Evolutionary conservation across 345 rosid species (phyloP), one percentile per base, ranked within the genome.

Genomic region (Kernera saxatilis): DNA sequence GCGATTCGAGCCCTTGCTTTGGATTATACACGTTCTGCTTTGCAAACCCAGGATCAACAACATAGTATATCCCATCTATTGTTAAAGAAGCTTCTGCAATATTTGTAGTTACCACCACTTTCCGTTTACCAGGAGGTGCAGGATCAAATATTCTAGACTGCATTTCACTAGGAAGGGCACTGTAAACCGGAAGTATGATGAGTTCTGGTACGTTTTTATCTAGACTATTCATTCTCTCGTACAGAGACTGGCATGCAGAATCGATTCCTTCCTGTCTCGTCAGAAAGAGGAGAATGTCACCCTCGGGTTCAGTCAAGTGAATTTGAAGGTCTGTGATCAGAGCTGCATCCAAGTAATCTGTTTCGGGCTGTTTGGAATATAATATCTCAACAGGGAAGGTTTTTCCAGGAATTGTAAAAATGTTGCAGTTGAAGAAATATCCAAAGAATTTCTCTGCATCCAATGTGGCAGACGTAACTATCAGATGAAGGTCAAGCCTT

Each of bases 221-320:
- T 15, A 86, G 77, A 32, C 84, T 88, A 78, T 90, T 86, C 92
- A 86, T 86, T 63, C 92, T 82, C 70, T 80, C 91, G 73, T 82
- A 83, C 13, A 90, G 85, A 73, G 85, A 85, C 67, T 84, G 86
- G 51, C 96, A 88, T 1, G 96, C 93, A 80, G 84, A 81, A 79
- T 90, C 91, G 39, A 91, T 88, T 74, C 88, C 95, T 80, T 88
- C 92, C 77, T 88, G 94, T 37, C 94, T 89, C n/a, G 97, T 86
- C 81, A 91, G 80, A 69, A 91, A 91, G 75, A 91, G 81, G 4
- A 91, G 89, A 51, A 91, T 14, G 63, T 91, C 97, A 15, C 95
- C 97, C 80, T 86, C 94, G 6, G 95, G 95, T 79, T 91, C 92
- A n/a, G 88, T 85, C 85, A 91, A 80, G 81, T 88, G 97, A 66